phyloP scores from a whole-genome alignment of 352 stramenopile species.

The Pythium periplocum region DNA sequence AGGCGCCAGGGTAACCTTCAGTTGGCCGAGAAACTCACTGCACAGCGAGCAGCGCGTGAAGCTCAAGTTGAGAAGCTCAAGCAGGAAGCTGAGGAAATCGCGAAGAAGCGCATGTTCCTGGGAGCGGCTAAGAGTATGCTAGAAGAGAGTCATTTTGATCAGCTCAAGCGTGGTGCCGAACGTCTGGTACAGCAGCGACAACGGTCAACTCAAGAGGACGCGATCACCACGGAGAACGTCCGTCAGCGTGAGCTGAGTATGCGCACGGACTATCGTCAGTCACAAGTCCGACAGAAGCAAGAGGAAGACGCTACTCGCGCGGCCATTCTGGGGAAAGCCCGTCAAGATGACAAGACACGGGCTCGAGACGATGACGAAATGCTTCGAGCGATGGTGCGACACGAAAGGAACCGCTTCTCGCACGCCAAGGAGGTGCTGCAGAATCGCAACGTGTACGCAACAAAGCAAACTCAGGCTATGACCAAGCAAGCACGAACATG shows the following conservation, averaged over 20 bases:
- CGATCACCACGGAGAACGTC: slow-evolving; percentile 43
- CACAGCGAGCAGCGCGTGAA: slow-evolving; percentile 43
- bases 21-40: slow-evolving; percentile 67
- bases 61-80: slow-evolving; percentile 43
- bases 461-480: slow-evolving; percentile 28
- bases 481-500: slow-evolving; percentile 18
- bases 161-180: slow-evolving; percentile 51
- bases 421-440: slow-evolving; percentile 56
- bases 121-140: slow-evolving; percentile 82
- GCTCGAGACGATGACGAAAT: slow-evolving; percentile 58
- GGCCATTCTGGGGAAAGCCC: slow-evolving; percentile 24
- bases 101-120: slow-evolving; percentile 79
- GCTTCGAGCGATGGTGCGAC: slow-evolving; percentile 44
- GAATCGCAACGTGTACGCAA: slow-evolving; percentile 64
- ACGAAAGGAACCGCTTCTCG: slow-evolving; percentile 50
- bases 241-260: slow-evolving; percentile 31
- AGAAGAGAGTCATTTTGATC: slow-evolving; percentile 75
- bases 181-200: slow-evolving; percentile 51
- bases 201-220: slow-evolving; percentile 30
- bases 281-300: slow-evolving; percentile 17
- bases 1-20: slow-evolving; percentile 61
- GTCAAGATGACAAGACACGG: slow-evolving; percentile 27
- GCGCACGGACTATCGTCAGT: slow-evolving; percentile 27
- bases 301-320: slow-evolving; percentile 21
- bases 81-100: slow-evolving; percentile 53